A percentile compares a stretch with the other conserved stretches of the same genome.
Conservation (phyloP, 345 rosid species). For the Geranium rotundifolium region DNA sequence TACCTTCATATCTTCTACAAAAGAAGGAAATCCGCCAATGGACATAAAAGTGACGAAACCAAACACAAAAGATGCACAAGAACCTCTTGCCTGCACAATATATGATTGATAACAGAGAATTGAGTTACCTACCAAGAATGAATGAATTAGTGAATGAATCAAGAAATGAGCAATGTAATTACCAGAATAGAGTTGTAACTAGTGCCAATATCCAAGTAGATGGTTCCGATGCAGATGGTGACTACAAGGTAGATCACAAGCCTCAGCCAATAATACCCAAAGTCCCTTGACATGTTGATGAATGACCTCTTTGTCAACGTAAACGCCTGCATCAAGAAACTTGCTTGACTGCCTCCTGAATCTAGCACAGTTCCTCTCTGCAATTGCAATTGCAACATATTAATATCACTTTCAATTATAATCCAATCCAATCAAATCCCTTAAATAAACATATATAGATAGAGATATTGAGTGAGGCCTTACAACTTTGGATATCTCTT, state of each 20-base stretch:
- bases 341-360: slow-evolving; percentile 11
- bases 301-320: slow-evolving; percentile 11
- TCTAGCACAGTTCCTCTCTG: too few relatives aligned
- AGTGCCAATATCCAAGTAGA: slow-evolving; percentile 7
- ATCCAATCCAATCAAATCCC: too few relatives aligned
- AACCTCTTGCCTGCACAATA: slow-evolving; percentile 38
- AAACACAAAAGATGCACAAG: slow-evolving; percentile 29
- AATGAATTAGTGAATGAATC: too few relatives aligned
- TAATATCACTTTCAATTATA: too few relatives aligned
- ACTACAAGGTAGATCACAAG: slow-evolving; percentile 6
- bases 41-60: slow-evolving; percentile 40
- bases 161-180: too few relatives aligned
- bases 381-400: too few relatives aligned
- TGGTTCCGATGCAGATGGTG: slow-evolving; percentile 4
- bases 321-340: slow-evolving; percentile 16
- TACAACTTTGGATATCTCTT: too few relatives aligned
- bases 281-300: slow-evolving; percentile 13
- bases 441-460: too few relatives aligned
- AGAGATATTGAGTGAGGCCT: too few relatives aligned
- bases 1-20: slow-evolving; percentile 54
- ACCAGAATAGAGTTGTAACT: slow-evolving; percentile 9
- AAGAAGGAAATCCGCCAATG: slow-evolving; percentile 51
- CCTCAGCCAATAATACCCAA: slow-evolving; percentile 15
- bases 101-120: too few relatives aligned
- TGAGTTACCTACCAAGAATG: too few relatives aligned